Evolutionary conservation across 2,329 filamentous ascomycete species (phyloP), one percentile per base, ranked within the genome.

Genomic region (Alternaria dauci): DNA sequence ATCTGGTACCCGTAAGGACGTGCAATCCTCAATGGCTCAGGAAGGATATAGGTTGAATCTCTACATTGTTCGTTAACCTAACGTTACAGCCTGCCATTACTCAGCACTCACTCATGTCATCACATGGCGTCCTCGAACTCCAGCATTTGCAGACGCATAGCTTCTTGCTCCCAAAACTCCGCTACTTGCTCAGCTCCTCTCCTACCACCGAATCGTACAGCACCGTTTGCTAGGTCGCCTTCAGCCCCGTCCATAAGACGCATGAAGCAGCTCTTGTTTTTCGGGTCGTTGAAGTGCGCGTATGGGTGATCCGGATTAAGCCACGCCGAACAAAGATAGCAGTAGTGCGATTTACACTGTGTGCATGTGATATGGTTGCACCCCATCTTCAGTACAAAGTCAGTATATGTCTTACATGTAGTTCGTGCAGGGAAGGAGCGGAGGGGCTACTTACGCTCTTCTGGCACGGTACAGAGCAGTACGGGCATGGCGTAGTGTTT

Each of bases 321-420:
- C 91, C 92, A 98, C n/a, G 89, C 86, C 0, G 91, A 90, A 75
- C 95, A 98, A 1, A 98, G 85, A 70, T 98, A 98, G 81, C 95
- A 99, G 76, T 97, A 98, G 78, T 98, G 94, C 2, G 92, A 91
- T 52, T 90, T 85, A 82, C 95, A 99, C 65, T 92, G 89, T 77
- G 90, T 92, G 80, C 94, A 97, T 51, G 90, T 91, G 93, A 57
- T 52, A 34, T 57, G 36, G 12, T 36, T 50, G 18, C 18, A 34
- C 9, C 32, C 32, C 5, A 12, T 12, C 32, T 34, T 11, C 9
- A 20, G 79, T 97, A 39, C n/a, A 18, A 8, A 23, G 32, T 60
- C 9, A 58, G 52, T 43, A 26, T 46, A 65, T 91, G 89, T 78
- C 90, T 92, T 79, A 93, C 96, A 53, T 89, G 91, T 93, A 98